Base-by-base conservation (phyloP, 2,329 filamentous ascomycete species). In the Penicillium italicum region DNA sequence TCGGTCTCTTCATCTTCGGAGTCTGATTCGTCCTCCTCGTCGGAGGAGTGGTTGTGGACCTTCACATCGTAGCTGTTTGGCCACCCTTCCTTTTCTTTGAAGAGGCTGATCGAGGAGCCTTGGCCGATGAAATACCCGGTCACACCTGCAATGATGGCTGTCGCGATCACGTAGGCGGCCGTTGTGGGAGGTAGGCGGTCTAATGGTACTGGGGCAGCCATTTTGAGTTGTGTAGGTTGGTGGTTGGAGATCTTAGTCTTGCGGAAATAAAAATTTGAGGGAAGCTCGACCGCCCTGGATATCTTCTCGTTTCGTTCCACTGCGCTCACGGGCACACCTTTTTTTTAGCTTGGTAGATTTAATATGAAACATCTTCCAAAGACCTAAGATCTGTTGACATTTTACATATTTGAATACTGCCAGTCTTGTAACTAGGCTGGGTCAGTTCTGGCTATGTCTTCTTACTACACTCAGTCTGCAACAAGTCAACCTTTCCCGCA, bases 71-170 rank as follows among this genome's bases (percentile, higher is more conserved):
- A 85, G 77, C 79, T 87, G 77, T 70, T 83, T 72, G 63, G 73
- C 77, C 63, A 88, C 74, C 57, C 75, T 62, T 73, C 72, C 49
- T 52, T 52, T 26, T 68, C 67, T 58, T 65, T 71, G 75, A 91
- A 91, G 57, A 96, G 77, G 60, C 90, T 91, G 14, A 96, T 82
- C 36, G 82, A 83, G 20, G 83, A 80, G 18, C 81, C 85, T 69
- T 84, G 81, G 53, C 84, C 84, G 57, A 85, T 72, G 65, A 91
- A 84, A 76, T 93, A 96, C 66, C 92, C 92, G 1, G 85, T 82
- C 51, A 94, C 72, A 63, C 89, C 85, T 60, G 87, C 83, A 54
- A 93, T 77, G 59, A 95, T 82, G 61, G 86, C 86, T 18, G 90
- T 91, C 52, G 86, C 85, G 60, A 93, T 76, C 43, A 91, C 79